These are phyloP conservation scores for Nakazawaea wyomingensis DNA, from an alignment of 805 yeast genomes.

Conservation along the genomic window DNA sequence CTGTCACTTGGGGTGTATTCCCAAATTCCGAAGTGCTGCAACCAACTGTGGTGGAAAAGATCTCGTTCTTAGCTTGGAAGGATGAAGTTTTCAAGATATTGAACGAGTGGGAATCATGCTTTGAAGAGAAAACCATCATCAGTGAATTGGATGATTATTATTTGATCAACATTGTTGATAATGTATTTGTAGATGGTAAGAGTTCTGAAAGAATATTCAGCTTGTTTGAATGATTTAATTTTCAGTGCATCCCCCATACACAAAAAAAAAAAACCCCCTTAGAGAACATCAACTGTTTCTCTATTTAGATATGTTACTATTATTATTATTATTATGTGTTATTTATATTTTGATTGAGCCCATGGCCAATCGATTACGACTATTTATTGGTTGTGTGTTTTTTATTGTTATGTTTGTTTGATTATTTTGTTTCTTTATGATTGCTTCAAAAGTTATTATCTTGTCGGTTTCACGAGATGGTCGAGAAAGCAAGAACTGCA, in stretches of 20 bases:
- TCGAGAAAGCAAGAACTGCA: background rate
- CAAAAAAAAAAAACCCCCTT: too few relatives aligned
- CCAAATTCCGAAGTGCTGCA: conserved; percentile 93
- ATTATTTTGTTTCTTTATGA: background rate
- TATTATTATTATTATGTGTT: background rate
- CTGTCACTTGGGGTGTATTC: conserved; percentile 98
- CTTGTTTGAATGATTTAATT: conserved; percentile 33
- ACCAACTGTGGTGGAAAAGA: conserved; percentile 92
- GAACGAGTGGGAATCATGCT: conserved; percentile 69
- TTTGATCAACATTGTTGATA: conserved; percentile 85
- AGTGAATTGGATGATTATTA: conserved; percentile 51
- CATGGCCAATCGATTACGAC: too few relatives aligned
- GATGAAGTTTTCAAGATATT: conserved; percentile 87
- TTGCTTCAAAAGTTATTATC: background rate
- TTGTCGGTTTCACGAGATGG: background rate
- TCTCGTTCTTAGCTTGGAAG: conserved; percentile 94
- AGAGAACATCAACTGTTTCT: conserved; percentile 12
- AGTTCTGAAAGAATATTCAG: conserved; percentile 54
- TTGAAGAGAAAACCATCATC: conserved; percentile 38
- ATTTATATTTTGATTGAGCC: too few relatives aligned
- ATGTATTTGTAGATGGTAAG: conserved; percentile 49
- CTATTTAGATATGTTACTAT: background rate
- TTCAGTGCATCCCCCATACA: too few relatives aligned
- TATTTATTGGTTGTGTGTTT: background rate
- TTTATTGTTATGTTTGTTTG: background rate